Conservation (phyloP, 2,329 filamentous ascomycete species). For the Blastomyces percursus region DNA sequence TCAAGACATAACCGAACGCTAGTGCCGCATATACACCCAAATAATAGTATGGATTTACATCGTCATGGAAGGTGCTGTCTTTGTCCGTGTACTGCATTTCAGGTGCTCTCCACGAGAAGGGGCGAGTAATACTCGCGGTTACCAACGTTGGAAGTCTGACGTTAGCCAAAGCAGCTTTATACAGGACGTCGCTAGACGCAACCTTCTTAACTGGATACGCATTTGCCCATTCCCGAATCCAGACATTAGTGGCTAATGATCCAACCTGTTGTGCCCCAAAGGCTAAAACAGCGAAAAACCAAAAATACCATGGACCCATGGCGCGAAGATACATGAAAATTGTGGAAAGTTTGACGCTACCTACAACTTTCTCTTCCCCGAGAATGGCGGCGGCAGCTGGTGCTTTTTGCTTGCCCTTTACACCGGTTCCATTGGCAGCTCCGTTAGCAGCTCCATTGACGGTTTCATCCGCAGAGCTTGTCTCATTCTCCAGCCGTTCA, state of each 20-base stretch:
- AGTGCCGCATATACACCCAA: slow-evolving; percentile 71
- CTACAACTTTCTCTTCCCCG: slow-evolving; percentile 68
- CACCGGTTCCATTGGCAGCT: slow-evolving; percentile 23
- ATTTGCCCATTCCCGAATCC: slow-evolving; percentile 93
- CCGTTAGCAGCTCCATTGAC: slow-evolving; percentile 29
- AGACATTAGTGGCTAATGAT: slow-evolving; percentile 78
- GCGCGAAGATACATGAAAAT: slow-evolving; percentile 73
- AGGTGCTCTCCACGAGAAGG: slow-evolving; percentile 22
- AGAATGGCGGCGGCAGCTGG: slow-evolving; percentile 37
- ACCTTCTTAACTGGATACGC: slow-evolving; percentile 54
- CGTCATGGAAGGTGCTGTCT: slow-evolving; percentile 17
- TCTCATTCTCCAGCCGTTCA: slow-evolving; percentile 38
- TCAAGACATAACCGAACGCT: slow-evolving; percentile 62
- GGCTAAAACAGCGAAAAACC: slow-evolving; percentile 61
- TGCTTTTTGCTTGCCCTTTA: slow-evolving; percentile 32
- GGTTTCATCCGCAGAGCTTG: slow-evolving; percentile 9
- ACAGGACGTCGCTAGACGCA: slow-evolving; percentile 24
- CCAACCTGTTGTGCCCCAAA: slow-evolving; percentile 77
- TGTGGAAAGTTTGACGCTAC: slow-evolving; percentile 78
- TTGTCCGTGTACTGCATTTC: slow-evolving; percentile 19
- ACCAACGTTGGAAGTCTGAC: slow-evolving; percentile 30
- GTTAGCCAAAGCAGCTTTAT: slow-evolving; percentile 32
- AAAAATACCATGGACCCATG: slow-evolving; percentile 98
- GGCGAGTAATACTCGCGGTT: slow-evolving; percentile 26
- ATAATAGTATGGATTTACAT: slow-evolving; percentile 76